Evolutionary conservation across 345 rosid species (phyloP).

Genomic region (Melastoma malabathricum): DNA sequence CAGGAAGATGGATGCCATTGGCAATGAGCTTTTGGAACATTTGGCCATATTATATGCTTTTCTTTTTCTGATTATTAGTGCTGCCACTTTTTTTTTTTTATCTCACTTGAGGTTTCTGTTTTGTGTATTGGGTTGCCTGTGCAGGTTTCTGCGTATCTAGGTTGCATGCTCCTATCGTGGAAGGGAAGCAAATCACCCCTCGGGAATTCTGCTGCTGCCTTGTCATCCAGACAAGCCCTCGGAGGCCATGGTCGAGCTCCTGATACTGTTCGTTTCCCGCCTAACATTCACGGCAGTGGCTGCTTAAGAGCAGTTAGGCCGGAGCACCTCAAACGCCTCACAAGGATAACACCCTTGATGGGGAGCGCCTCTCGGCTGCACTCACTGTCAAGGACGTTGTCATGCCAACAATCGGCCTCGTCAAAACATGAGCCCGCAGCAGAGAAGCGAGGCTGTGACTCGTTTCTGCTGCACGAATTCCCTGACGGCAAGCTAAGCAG

Average conservation of each 20-base stretch:
- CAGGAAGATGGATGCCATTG: no score
- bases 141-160: constrained; percentile 51
- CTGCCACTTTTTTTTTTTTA: no score
- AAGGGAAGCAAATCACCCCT: constrained; percentile 23
- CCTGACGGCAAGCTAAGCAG: constrained; percentile 2
- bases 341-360: constrained; percentile 10
- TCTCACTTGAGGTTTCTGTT: no score
- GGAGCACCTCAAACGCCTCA: constrained; percentile 13
- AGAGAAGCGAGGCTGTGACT: no score
- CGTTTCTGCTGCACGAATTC: constrained; percentile 1
- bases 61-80: no score
- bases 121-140: background rate
- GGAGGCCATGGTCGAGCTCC: constrained; percentile 6
- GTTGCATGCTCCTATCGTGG: constrained; percentile 35
- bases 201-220: constrained; percentile 13
- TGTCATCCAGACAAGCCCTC: constrained; percentile 6
- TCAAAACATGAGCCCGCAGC: background rate
- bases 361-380: constrained; percentile 31
- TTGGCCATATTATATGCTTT: no score
- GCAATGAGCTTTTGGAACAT: no score
- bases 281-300: constrained; percentile 11
- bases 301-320: constrained; percentile 27
- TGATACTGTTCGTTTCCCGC: constrained; percentile 28
- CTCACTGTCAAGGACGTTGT: constrained; percentile 27
- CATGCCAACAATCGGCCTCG: constrained; percentile 5